Percentiles rank a stretch among this genome's conserved stretches.
Conservation (phyloP, 228 moss, liverwort and hornwort genomes). For the Sphagnum fallax region DNA sequence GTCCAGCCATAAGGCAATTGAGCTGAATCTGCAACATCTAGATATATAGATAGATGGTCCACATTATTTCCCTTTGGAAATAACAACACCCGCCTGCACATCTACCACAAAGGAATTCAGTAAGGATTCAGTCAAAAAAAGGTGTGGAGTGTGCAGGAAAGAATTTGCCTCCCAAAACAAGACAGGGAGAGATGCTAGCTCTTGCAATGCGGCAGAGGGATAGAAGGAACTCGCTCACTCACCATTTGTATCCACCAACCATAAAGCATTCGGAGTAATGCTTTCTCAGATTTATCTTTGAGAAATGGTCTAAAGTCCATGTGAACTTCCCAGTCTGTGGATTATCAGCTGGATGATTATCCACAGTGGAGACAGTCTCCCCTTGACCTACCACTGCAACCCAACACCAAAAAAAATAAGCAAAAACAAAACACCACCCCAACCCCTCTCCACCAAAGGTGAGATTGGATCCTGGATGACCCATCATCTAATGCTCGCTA, state of each 20-base stretch:
- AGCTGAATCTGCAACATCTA: slow-evolving; percentile 64
- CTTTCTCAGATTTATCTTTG: slow-evolving; percentile 56
- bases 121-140: too few species aligned
- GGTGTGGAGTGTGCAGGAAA: too few species aligned
- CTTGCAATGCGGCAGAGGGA: too few species aligned
- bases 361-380: slow-evolving; percentile 50
- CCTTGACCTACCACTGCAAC: slow-evolving; percentile 47
- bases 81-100: slow-evolving; percentile 60
- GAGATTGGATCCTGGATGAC: too few species aligned
- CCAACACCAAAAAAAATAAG: too few species aligned
- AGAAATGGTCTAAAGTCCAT: slow-evolving; percentile 63
- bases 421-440: too few species aligned
- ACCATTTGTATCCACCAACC: slow-evolving; percentile 72
- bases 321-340: slow-evolving; percentile 69
- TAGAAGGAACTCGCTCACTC: not conserved
- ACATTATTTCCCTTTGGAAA: slow-evolving; percentile 71
- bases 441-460: too few species aligned
- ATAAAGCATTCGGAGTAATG: slow-evolving; percentile 55
- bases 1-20: slow-evolving; percentile 58
- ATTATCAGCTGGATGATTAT: slow-evolving; percentile 63
- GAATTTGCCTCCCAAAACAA: too few species aligned
- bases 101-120: not conserved
- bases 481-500: too few species aligned
- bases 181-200: too few species aligned
- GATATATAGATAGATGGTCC: slow-evolving; percentile 59